These are phyloP conservation scores for Lipomyces orientalis DNA, from an alignment of 805 yeast genomes.

Conservation along the genomic window DNA sequence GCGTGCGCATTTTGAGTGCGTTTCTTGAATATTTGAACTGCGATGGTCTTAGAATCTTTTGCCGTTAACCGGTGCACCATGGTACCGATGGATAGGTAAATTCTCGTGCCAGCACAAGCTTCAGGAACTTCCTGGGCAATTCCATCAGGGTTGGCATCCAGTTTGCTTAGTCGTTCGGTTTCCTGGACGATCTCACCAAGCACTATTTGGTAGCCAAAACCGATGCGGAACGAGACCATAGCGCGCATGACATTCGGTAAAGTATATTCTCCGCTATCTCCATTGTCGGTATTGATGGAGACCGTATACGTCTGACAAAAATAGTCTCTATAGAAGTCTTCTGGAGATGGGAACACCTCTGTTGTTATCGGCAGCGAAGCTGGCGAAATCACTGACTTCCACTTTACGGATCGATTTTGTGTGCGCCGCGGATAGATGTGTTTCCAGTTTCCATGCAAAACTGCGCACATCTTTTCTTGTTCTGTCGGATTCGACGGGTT, in stretches of 20 bases:
- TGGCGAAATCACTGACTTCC: conserved; percentile 93
- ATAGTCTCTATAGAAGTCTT: conserved; percentile 73
- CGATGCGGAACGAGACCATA: conserved; percentile 81
- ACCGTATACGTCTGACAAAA: conserved; percentile 85
- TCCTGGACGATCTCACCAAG: conserved; percentile 69
- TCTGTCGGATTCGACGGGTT: conserved; percentile 79
- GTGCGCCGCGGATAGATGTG: conserved; percentile 82
- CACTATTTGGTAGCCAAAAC: conserved; percentile 90
- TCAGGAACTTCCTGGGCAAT: conserved; percentile 64
- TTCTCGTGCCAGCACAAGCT: conserved; percentile 60
- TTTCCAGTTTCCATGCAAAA: conserved; percentile 86
- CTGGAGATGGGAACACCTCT: conserved; percentile 71
- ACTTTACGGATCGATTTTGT: conserved; percentile 63
- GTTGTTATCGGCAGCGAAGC: conserved; percentile 89
- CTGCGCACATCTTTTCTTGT: conserved; percentile 58
- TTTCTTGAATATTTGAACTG: conserved; percentile 70
- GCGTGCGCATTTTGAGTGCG: conserved; percentile 30
- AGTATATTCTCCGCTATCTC: conserved; percentile 49
- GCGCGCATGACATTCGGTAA: conserved; percentile 74
- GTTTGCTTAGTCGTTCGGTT: conserved; percentile 61
- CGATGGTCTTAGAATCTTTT: conserved; percentile 69
- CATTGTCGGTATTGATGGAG: conserved; percentile 62
- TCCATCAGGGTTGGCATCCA: conserved; percentile 51
- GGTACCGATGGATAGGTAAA: conserved; percentile 77
- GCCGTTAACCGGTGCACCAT: conserved; percentile 84